Evolutionary conservation across 1,284 basidiomycete species (phyloP), one percentile per base, ranked within the genome.

Genomic region (Coniophora puteana): DNA sequence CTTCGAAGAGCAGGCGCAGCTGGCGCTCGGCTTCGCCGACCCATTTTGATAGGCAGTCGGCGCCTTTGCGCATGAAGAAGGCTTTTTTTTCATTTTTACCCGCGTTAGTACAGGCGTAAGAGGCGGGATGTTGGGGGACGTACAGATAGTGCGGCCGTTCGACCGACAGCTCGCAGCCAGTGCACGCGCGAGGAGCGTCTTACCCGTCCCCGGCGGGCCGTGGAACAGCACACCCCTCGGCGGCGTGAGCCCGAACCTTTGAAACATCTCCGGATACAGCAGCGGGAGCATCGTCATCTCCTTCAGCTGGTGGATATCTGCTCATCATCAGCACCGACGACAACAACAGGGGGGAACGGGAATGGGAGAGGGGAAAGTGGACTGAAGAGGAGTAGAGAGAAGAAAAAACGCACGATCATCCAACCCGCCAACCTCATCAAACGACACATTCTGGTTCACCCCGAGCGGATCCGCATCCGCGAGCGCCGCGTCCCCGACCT

Each of bases 61-160:
- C 96, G 28, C 96, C 96, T 66, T 99, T 99, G 37, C 96, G 89
- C 96, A 99, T 99, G 74, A 97, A 99, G 72, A 99, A 99, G 2
- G 93, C 90, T n/a, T n/a, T n/a, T n/a, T n/a, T n/a, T n/a, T n/a
- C n/a, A n/a, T n/a, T n/a, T n/a, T n/a, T n/a, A n/a, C n/a, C n/a
- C n/a, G n/a, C n/a, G n/a, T n/a, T n/a, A n/a, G 5, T 23, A 14
- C 16, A 24, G 4, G 12, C 4, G n/a, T 44, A 8, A 8, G 20
- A 45, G 36, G 27, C 7, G 18, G 11, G 36, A 46, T 45, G 16
- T 17, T 4, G 12, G 21, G 5, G 11, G 24, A 71, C 85, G 47
- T 56, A 93, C 91, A 88, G 28, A 99, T 95, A 53, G 89, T 84
- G 52, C 88, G 89, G 23, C 92, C 94, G 36, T 91, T 83, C 1